Conservation (phyloP, 805 yeast species). For the Yarrowia hollandica region DNA sequence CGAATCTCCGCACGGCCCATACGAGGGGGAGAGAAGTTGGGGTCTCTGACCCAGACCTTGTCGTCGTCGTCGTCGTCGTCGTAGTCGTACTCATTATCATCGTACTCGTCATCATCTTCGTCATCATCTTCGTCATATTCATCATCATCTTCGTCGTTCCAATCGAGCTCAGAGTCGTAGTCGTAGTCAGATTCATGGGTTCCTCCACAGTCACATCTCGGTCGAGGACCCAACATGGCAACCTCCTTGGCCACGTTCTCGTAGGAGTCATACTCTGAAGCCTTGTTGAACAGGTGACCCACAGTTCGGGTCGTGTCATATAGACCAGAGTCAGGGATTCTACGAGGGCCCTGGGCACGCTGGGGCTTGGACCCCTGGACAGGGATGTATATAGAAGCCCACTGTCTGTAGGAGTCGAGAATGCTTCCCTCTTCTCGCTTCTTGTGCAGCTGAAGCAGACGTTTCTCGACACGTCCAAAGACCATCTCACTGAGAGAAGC, state of each 20-base stretch:
- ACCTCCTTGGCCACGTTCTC: not conserved
- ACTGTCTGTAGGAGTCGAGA: not conserved
- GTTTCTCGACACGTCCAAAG: not conserved
- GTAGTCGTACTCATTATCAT: not conserved
- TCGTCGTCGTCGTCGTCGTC: not conserved
- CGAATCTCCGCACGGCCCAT: not conserved
- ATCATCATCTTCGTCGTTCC: not conserved
- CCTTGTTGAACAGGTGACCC: not conserved
- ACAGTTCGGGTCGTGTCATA: not conserved
- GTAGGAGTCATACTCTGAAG: not conserved
- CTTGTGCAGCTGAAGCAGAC: not conserved
- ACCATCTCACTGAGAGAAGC: not conserved
- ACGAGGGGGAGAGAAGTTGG: not conserved
- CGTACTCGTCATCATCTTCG: not conserved
- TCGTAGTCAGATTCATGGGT: not conserved
- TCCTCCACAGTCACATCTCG: not conserved
- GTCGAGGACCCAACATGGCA: not conserved
- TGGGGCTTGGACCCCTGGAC: not conserved
- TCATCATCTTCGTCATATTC: not conserved
- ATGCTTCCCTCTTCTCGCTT: not conserved
- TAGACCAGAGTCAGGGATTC: not conserved
- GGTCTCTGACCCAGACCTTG: not conserved
- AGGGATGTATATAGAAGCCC: not conserved
- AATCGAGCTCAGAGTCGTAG: no score
- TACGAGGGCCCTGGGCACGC: not conserved